phyloP scores from a whole-genome alignment of 768 basidiomycete genomes.

The Mycena galericulata region DNA sequence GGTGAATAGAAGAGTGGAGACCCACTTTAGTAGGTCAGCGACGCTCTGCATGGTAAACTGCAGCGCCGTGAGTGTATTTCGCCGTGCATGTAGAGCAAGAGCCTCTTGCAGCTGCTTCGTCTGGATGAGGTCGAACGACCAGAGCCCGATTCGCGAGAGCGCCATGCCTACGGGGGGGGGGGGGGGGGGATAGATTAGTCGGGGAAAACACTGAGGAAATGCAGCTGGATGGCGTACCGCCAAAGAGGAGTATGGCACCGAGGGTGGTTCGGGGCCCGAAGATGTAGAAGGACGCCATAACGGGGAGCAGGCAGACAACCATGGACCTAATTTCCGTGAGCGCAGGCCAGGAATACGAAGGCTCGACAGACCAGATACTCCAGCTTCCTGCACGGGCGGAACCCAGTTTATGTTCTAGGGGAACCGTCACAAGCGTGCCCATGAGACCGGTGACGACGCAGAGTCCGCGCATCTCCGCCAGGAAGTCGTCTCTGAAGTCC shows the following conservation, averaged over 20 bases:
- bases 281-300: conserved; percentile 53
- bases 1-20: conserved; percentile 14
- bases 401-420: conserved; percentile 55
- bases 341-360: neutral
- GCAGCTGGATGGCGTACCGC: conserved; percentile 43
- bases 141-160: conserved; percentile 59
- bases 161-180: conserved; percentile 53
- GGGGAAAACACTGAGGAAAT: no score
- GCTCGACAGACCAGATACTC: conserved; percentile 57
- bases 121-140: conserved; percentile 66
- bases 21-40: conserved; percentile 43
- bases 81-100: conserved; percentile 55
- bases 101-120: conserved; percentile 61
- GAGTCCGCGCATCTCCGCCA: conserved; percentile 62
- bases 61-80: conserved; percentile 55
- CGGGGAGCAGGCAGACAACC: conserved; percentile 58
- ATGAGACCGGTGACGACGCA: conserved; percentile 59
- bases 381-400: conserved; percentile 61
- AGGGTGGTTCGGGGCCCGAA: conserved; percentile 32
- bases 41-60: conserved; percentile 53
- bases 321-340: conserved; percentile 55
- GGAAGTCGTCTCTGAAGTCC: conserved; percentile 57
- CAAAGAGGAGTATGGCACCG: conserved; percentile 57
- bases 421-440: conserved; percentile 59
- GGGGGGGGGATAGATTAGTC: neutral